Percentiles rank a stretch among this genome's conserved stretches.
These are phyloP conservation scores for Sugiyamaella neomexicana DNA, from an alignment of 1,139 yeast species.

Conservation along the genomic window DNA sequence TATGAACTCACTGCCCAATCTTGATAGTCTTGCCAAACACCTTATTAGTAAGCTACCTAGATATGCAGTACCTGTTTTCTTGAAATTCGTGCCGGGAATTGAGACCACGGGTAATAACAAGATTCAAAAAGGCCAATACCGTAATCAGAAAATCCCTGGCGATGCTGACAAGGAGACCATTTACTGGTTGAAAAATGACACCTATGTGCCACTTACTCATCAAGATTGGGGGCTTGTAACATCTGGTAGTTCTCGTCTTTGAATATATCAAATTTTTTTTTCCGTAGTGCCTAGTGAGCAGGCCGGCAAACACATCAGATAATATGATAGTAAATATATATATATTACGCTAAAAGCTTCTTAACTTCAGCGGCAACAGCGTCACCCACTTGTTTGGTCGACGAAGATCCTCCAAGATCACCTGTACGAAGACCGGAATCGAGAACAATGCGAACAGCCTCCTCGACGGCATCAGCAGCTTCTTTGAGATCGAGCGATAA, in stretches of 20 bases:
- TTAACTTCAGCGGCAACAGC: conserved; percentile 77
- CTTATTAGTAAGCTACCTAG: conserved; percentile 62
- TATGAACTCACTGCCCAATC: conserved; percentile 27
- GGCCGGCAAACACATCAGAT: too few species aligned
- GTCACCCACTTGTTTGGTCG: conserved; percentile 90
- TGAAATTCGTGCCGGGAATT: conserved; percentile 64
- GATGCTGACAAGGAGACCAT: conserved; percentile 60
- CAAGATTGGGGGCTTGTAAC: conserved; percentile 53
- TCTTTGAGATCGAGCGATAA: conserved; percentile 76
- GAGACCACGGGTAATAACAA: conserved; percentile 81
- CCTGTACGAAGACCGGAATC: conserved; percentile 87
- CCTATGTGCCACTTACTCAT: conserved; percentile 59
- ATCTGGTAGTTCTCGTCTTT: conserved; percentile 35
- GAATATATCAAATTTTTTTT: too few species aligned
- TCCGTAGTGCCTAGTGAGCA: background rate
- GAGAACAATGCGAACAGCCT: conserved; percentile 79
- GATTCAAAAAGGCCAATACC: conserved; percentile 73
- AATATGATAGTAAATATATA: background rate
- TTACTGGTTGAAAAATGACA: conserved; percentile 64
- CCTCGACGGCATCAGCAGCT: conserved; percentile 87
- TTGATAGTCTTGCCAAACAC: conserved; percentile 45
- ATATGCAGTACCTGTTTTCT: conserved; percentile 83
- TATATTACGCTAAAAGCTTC: conserved; percentile 48
- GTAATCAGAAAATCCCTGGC: conserved; percentile 74
- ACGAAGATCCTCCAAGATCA: conserved; percentile 77